Evolutionary conservation across 257 asterid genomes (phyloP).

Genomic region (Fraxinus pennsylvanica): DNA sequence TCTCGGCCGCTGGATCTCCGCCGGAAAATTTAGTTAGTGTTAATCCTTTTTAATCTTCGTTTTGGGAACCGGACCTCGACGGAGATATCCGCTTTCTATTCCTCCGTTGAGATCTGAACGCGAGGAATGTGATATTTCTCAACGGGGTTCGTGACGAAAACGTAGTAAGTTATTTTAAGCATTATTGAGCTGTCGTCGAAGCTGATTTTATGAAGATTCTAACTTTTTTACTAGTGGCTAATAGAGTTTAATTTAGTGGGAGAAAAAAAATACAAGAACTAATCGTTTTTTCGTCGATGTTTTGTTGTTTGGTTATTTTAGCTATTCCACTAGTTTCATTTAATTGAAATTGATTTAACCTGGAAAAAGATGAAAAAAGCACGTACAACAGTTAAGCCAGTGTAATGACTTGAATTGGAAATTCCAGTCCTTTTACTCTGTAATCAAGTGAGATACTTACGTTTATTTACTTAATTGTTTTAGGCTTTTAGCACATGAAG

Average conservation of each 20-base stretch:
- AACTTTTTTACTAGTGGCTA: background rate
- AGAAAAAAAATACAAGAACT: background rate
- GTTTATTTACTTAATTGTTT: constrained; percentile 2
- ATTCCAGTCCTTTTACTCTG: background rate
- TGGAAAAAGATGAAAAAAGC: background rate
- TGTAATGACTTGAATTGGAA: constrained; percentile 3
- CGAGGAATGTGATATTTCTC: constrained; percentile 21
- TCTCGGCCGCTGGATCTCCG: constrained; percentile 67
- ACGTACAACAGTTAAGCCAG: constrained; percentile 13
- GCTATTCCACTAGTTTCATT: constrained; percentile 15
- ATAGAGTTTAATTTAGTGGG: background rate
- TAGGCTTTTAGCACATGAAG: constrained; percentile 2
- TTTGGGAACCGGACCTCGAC: background rate
- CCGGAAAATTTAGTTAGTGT: constrained; percentile 36
- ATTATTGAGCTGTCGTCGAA: constrained; percentile 23
- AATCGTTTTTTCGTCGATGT: background rate
- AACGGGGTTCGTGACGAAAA: constrained; percentile 21
- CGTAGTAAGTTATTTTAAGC: constrained; percentile 32
- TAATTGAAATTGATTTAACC: background rate
- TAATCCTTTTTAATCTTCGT: background rate
- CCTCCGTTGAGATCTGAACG: constrained; percentile 44
- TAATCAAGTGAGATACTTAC: background rate
- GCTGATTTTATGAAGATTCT: constrained; percentile 27
- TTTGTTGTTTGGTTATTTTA: background rate
- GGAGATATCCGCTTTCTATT: constrained; percentile 7